phyloP scores from a whole-genome alignment of 1,284 basidiomycete species.

The Sporisorium exsertum region DNA sequence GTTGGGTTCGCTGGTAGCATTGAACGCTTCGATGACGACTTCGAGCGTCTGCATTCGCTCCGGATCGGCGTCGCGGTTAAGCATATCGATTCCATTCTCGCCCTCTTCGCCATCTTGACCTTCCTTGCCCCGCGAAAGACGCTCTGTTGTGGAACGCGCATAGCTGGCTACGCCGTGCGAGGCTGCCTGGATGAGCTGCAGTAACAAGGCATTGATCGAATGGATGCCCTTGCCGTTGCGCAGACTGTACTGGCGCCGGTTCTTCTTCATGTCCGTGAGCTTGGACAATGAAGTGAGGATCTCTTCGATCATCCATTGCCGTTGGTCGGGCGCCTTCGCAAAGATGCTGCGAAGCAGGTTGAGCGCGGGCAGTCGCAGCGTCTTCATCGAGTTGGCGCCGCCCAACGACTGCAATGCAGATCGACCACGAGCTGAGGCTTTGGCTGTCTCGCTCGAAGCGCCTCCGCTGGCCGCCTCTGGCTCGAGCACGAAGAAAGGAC shows the following conservation, averaged over 20 bases:
- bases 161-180: constrained; percentile 41
- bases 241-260: constrained; percentile 77
- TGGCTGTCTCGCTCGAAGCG: constrained; percentile 34
- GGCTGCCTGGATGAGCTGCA: constrained; percentile 94
- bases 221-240: constrained; percentile 79
- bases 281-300: constrained; percentile 88
- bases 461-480: constrained; percentile 71
- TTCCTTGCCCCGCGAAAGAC: constrained; percentile 26
- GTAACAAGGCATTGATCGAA: constrained; percentile 87
- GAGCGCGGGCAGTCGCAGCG: constrained; percentile 82
- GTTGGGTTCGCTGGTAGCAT: constrained; percentile 23
- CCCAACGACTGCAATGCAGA: constrained; percentile 48
- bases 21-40: constrained; percentile 41
- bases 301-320: constrained; percentile 96
- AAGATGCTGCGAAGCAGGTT: constrained; percentile 85
- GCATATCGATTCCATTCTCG: neutral
- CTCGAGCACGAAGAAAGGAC: constrained; percentile 84
- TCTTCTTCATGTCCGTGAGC: constrained; percentile 86
- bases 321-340: constrained; percentile 86
- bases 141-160: constrained; percentile 34
- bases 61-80: constrained; percentile 12
- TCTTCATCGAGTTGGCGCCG: constrained; percentile 75
- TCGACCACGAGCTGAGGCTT: constrained; percentile 34
- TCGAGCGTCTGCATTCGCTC: constrained; percentile 21
- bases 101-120: constrained; percentile 8